Conservation (phyloP, 257 asterid genomes). For the Mentha longifolia region DNA sequence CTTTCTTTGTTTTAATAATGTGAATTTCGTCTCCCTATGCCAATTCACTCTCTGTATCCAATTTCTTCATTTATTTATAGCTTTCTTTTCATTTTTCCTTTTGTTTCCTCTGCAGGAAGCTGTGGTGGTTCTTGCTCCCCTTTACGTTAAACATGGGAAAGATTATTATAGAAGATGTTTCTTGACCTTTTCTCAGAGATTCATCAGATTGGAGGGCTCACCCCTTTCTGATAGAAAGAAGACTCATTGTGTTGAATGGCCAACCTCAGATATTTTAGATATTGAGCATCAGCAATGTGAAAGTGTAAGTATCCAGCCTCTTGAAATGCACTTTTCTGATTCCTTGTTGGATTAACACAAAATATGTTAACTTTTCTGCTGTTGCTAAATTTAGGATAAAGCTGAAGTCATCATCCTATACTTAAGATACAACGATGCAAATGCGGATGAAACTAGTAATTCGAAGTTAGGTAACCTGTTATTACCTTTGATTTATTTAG, state of each 20-base stretch:
- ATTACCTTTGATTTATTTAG: constrained; percentile 5
- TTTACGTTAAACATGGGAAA: constrained; percentile 50
- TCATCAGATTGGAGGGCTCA: constrained; percentile 55
- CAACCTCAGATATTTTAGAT: constrained; percentile 50
- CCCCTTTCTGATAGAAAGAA: constrained; percentile 37
- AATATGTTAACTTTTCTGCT: constrained; percentile 3
- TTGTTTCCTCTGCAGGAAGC: constrained; percentile 51
- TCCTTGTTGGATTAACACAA: not conserved
- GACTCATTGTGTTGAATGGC: constrained; percentile 48
- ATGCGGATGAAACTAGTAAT: constrained; percentile 34
- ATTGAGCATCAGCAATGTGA: constrained; percentile 53
- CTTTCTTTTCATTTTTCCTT: not conserved
- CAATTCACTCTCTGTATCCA: not conserved
- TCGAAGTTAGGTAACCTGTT: constrained; percentile 49
- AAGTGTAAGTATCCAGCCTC: constrained; percentile 55
- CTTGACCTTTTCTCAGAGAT: constrained; percentile 61
- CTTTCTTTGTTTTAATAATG: constrained; percentile 8
- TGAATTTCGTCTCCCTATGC: not conserved
- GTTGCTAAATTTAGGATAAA: constrained; percentile 49
- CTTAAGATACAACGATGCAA: constrained; percentile 41
- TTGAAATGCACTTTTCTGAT: constrained; percentile 22
- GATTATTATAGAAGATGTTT: constrained; percentile 44
- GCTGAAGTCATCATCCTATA: constrained; percentile 53
- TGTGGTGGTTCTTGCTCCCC: constrained; percentile 58
- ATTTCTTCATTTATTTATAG: constrained; percentile 31